phyloP scores from a whole-genome alignment of 202 grass and related monocot genomes.

The Schoenoplectus triqueter region DNA sequence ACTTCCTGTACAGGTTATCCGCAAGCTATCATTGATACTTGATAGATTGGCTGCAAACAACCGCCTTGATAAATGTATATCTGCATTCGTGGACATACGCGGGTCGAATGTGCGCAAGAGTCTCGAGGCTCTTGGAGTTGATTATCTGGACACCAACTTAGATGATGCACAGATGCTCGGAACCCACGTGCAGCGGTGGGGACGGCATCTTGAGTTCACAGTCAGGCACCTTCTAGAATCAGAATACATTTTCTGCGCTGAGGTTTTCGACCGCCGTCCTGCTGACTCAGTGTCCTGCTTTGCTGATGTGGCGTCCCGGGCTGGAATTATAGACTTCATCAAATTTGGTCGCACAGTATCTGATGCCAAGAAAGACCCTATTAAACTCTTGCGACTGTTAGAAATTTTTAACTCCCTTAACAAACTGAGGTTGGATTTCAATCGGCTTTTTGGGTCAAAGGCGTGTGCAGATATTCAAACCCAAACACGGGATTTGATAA shows the following conservation, averaged over 20 bases:
- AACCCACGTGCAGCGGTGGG: conserved; percentile 59
- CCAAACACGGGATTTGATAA: conserved; percentile 84
- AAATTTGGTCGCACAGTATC: conserved; percentile 65
- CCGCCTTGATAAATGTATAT: conserved; percentile 51
- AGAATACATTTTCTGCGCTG: conserved; percentile 62
- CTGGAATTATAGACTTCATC: conserved; percentile 74
- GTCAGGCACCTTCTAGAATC: conserved; percentile 74
- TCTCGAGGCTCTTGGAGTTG: conserved; percentile 56
- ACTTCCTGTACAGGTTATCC: conserved; percentile 50
- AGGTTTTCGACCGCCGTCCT: conserved; percentile 63
- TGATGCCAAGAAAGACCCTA: conserved; percentile 88
- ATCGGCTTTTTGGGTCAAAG: conserved; percentile 75
- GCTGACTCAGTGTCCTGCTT: conserved; percentile 52
- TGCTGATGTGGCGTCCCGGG: conserved; percentile 59
- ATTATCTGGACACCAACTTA: conserved; percentile 54
- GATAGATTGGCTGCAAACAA: conserved; percentile 64
- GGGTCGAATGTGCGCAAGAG: conserved; percentile 64
- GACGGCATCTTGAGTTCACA: conserved; percentile 73
- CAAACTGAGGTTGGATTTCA: conserved; percentile 81
- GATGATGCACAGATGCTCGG: conserved; percentile 60
- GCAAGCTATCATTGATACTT: conserved; percentile 67
- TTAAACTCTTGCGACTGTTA: conserved; percentile 77
- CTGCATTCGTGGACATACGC: conserved; percentile 54
- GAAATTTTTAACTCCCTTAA: conserved; percentile 86
- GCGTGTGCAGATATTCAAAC: conserved; percentile 75